Conservation (phyloP, 2,329 filamentous ascomycete species). For the Xylariaceae sp. region DNA sequence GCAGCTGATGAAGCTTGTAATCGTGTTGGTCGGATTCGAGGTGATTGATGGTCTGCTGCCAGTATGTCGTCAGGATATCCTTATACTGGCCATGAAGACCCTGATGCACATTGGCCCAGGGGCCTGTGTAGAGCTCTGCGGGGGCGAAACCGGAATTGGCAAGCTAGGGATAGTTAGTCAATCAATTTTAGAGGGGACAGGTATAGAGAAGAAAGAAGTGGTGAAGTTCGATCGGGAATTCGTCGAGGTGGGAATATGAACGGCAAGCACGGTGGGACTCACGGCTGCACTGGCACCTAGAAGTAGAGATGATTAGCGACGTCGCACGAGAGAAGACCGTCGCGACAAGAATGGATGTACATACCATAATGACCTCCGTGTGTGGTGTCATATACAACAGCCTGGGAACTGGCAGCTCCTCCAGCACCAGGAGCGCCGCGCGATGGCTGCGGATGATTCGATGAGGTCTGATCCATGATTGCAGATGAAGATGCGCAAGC, state of each 20-base stretch:
- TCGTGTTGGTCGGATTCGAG: constrained; percentile 94
- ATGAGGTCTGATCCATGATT: constrained; percentile 52
- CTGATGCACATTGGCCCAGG: constrained; percentile 97
- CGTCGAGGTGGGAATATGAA: constrained; percentile 3
- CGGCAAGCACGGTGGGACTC: constrained; percentile 20
- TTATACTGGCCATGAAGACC: constrained; percentile 88
- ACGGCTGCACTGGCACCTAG: constrained; percentile 46
- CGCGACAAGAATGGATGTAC: constrained; percentile 27
- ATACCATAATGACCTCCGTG: constrained; percentile 77
- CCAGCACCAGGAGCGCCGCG: constrained; percentile 18
- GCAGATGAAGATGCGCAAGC: constrained; percentile 3
- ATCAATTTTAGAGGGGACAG: background rate
- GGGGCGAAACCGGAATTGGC: constrained; percentile 83
- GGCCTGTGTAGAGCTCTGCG: constrained; percentile 88
- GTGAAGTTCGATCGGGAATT: constrained; percentile 6
- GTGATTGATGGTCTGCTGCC: constrained; percentile 97
- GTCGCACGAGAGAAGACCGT: constrained; percentile 24
- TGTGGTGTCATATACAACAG: constrained; percentile 61
- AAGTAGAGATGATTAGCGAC: constrained; percentile 29
- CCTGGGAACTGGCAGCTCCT: constrained; percentile 10
- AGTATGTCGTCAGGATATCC: constrained; percentile 97
- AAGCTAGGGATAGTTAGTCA: constrained; percentile 45
- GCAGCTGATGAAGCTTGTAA: constrained; percentile 96
- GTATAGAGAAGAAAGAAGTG: background rate
- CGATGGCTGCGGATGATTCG: constrained; percentile 52